phyloP scores from a whole-genome alignment of 306 rosid genomes.

The Amphicarpaea edgeworthii region DNA sequence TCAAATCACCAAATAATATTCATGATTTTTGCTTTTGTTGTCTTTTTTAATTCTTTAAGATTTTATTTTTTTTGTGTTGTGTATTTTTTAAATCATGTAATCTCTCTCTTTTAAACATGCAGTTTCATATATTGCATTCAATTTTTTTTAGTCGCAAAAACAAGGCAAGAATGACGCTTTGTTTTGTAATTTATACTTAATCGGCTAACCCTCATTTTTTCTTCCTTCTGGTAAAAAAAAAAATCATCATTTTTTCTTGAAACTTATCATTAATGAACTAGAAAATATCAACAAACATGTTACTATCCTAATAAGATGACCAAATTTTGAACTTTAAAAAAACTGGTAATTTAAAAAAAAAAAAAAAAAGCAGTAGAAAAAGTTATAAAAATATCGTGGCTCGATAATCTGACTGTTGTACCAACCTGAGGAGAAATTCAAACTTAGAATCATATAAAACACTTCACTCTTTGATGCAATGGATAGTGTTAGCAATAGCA shows the following conservation, averaged over 20 bases:
- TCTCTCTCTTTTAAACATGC: not conserved
- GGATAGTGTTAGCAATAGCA: constrained; percentile 22
- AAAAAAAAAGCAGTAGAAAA: too few relatives aligned
- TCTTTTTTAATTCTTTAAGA: constrained; percentile 27
- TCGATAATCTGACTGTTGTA: not conserved
- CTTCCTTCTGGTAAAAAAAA: too few relatives aligned
- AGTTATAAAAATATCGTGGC: too few relatives aligned
- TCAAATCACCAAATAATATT: not conserved
- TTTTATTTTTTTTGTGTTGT: not conserved
- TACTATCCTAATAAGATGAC: not conserved
- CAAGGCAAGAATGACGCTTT: too few relatives aligned
- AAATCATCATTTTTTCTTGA: too few relatives aligned
- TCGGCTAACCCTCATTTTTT: too few relatives aligned
- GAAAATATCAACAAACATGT: too few relatives aligned
- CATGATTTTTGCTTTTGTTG: constrained; percentile 6
- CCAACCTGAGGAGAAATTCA: not conserved
- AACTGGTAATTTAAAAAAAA: too few relatives aligned
- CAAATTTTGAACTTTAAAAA: not conserved
- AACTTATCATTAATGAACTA: too few relatives aligned
- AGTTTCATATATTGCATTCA: not conserved
- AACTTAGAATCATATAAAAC: constrained; percentile 14
- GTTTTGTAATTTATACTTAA: too few relatives aligned
- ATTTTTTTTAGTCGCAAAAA: too few relatives aligned
- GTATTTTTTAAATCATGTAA: not conserved
- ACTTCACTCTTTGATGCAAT: not conserved